Evolutionary conservation across 148 eudicot genomes (phyloP).

Genomic region (Rhododendron vialii): DNA sequence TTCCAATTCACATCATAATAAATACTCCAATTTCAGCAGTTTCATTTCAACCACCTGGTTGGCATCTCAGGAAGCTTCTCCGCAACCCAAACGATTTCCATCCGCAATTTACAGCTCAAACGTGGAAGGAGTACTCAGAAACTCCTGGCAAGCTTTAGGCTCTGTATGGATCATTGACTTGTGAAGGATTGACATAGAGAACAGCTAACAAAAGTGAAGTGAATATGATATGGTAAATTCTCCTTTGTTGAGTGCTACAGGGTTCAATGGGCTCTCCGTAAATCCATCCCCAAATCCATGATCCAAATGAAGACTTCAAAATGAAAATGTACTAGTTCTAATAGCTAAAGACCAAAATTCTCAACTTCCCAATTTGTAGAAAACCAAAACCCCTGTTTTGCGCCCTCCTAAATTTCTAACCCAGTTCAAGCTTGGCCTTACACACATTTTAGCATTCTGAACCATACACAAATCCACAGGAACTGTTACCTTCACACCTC

Average conservation of each 20-base stretch:
- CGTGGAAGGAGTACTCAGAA: background rate
- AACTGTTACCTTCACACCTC: slow-evolving; percentile 1
- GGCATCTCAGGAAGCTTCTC: background rate
- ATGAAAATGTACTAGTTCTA: background rate
- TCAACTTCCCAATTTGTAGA: background rate
- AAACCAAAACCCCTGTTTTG: background rate
- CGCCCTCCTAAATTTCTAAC: background rate
- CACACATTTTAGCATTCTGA: background rate
- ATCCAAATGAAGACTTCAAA: background rate
- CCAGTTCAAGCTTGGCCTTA: background rate
- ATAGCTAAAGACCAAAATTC: background rate
- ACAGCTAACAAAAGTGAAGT: background rate
- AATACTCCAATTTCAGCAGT: background rate
- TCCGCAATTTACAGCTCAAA: background rate
- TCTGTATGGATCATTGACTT: background rate
- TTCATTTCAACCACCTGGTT: background rate
- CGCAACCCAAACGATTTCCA: background rate
- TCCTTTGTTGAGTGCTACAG: background rate
- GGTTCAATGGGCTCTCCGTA: background rate
- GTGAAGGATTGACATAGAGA: background rate
- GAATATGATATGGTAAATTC: background rate
- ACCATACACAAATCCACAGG: background rate
- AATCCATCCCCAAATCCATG: background rate
- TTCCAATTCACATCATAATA: no score
- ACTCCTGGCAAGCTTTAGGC: background rate